Evolutionary conservation across 768 basidiomycete genomes (phyloP).

Genomic region (Trametes maxima): DNA sequence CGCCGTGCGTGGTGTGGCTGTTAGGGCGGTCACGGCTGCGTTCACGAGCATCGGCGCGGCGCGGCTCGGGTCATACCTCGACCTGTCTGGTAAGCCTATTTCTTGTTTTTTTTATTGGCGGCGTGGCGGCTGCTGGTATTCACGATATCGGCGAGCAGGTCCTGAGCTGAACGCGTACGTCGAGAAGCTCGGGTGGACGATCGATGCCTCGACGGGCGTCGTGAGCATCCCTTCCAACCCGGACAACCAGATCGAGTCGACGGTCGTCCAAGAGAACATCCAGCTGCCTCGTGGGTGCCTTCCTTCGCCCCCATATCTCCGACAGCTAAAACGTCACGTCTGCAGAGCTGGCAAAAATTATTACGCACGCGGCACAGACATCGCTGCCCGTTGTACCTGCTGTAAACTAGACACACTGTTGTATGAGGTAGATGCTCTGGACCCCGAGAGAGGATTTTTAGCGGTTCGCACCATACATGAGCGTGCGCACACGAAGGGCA

Average conservation of each 20-base stretch:
- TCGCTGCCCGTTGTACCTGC: slow-evolving; percentile 19
- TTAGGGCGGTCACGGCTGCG: slow-evolving; percentile 75
- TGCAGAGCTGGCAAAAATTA: slow-evolving; percentile 74
- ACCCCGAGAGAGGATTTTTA: too few species aligned
- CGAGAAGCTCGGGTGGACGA: slow-evolving; percentile 65
- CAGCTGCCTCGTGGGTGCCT: slow-evolving; percentile 71
- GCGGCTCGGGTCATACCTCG: slow-evolving; percentile 70
- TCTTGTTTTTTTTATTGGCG: neutral
- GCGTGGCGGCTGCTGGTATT: neutral
- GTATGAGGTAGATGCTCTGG: neutral
- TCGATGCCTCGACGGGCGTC: slow-evolving; percentile 55
- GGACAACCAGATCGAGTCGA: slow-evolving; percentile 87
- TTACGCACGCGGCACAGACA: slow-evolving; percentile 66
- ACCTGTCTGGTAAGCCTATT: slow-evolving; percentile 57
- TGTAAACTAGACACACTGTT: slow-evolving; percentile 15
- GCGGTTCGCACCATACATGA: neutral
- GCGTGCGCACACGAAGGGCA: neutral
- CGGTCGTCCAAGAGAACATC: slow-evolving; percentile 81
- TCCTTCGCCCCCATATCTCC: slow-evolving; percentile 7
- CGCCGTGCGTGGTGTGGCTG: slow-evolving; percentile 74
- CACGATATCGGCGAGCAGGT: slow-evolving; percentile 40
- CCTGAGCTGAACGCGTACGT: slow-evolving; percentile 61
- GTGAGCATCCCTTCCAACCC: slow-evolving; percentile 77
- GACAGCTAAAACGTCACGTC: neutral
- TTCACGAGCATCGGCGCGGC: slow-evolving; percentile 73